Base-by-base conservation (phyloP, 441 rosid genomes). In the Arabidopsis lyrata region DNA sequence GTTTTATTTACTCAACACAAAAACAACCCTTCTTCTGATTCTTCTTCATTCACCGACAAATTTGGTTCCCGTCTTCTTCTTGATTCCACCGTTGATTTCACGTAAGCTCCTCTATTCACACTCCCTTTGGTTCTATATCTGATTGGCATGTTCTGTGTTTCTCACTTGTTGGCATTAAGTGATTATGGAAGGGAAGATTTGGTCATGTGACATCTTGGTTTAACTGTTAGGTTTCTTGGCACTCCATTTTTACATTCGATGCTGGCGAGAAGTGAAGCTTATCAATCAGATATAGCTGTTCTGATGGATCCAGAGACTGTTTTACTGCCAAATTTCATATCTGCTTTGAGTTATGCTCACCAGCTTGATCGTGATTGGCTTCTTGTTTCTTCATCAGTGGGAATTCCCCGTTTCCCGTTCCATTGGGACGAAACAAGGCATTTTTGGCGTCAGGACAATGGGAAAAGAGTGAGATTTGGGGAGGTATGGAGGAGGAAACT, bases 221-320 rank as follows among this genome's bases (percentile, higher is more conserved):
- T 52, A 32, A 58, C 13, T 45, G 11, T 18, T 68, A 95, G 98
- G 90, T 92, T 95, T 69, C 88, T 91, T 6, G 91, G 94, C 27
- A 89, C 86, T 73, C 96, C 96, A 6, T 95, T 89, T 69, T 66
- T 90, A 70, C 98, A 95, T 82, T 90, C 99, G 45, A 88, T 95
- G 94, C 76, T 90, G 64, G 95, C 86, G 32, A 92, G 88, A 77
- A 83, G 81, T 1, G 73, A 66, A 66, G 70, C 72, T 52, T 88
- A 79, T 22, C 1, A 24, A 3, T 82, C 87, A 14, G 96, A 90
- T 61, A 71, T 92, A 70, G 73, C 76, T 27, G 88, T 86, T 70
- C 80, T 90, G 9, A 68, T 88, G 56, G 78, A 90, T 74, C 77
- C 88, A 2, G 71, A 81, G 72, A 84, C 93, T 53, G 66, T 90